Evolutionary conservation across 371 early-diverging fungal species (phyloP), one percentile per base, ranked within the genome.

Genomic region (Funneliformis caledonium): DNA sequence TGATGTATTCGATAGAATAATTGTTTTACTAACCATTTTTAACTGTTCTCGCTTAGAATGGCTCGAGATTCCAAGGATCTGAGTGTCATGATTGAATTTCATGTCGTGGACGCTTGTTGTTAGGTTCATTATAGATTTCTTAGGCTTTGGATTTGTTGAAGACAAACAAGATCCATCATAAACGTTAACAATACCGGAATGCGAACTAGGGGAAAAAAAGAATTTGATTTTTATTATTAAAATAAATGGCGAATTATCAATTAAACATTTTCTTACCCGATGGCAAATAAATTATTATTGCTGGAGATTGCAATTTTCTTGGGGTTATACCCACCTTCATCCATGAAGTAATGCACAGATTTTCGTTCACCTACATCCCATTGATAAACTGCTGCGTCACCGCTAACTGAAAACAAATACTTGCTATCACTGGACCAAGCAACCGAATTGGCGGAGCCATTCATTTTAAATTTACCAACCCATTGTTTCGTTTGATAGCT

Each of bases 101-200:
- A 96, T 83, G 33, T 86, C 86, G 68, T 86, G 85, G 56, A 98
- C 91, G 3, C 88, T 78, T 0, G 99, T 98, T 1, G 97, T 96
- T 81, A 98, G 85, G 83, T 97, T 96, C 50, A 85, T 84, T 61
- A 97, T 87, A 0, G 93, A 82, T 80, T 97, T 96, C 81, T 92
- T 81, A 37, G 97, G 94, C 64, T 87, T 86, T n/a, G 96, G 95
- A 12, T 68, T 83, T 7, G 84, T 81, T 12, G 86, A 83, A 22
- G 83, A 59, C 56, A 89, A 83, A 42, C 87, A 88, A 37, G 86
- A 82, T 65, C 84, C 82, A 72, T 93, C 90, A 86, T 97, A 97
- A 7, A 98, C 81, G 84, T 97, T 97, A 72, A 97, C 97, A 48
- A 97, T 86, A 72, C 98, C 98, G 33, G 94, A 84, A 70, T 87